A percentile compares a stretch with the other conserved stretches of the same genome.
Conservation (phyloP, 352 stramenopile genomes). For the Globisporangium solare region DNA sequence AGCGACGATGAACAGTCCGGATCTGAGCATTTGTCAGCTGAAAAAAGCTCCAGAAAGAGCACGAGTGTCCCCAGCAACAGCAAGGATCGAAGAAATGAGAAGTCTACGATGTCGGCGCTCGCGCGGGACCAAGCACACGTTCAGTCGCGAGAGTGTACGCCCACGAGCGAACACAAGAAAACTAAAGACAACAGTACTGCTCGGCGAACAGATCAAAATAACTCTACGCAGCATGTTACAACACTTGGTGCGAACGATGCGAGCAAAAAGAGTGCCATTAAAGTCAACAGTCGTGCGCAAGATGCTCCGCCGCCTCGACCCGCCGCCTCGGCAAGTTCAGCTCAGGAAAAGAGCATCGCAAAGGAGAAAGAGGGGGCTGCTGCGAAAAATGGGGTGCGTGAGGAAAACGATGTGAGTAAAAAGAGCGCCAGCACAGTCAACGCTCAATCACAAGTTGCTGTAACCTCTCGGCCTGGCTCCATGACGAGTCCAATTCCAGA, state of each 20-base stretch:
- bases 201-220: background rate
- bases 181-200: background rate
- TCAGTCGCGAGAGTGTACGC: background rate
- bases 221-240: background rate
- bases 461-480: no score
- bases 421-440: no score
- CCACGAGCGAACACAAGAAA: conserved; percentile 1
- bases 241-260: background rate
- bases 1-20: conserved; percentile 18
- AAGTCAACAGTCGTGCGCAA: no score
- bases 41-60: background rate
- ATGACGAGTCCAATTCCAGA: background rate
- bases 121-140: background rate
- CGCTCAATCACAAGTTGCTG: background rate
- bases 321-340: background rate
- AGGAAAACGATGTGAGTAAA: background rate
- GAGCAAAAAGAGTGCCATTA: no score
- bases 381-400: background rate
- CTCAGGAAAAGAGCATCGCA: background rate
- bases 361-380: background rate
- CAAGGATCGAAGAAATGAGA: background rate
- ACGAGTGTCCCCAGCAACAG: background rate
- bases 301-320: no score
- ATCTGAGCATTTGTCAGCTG: background rate
- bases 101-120: background rate